Base-by-base conservation (phyloP, 1,139 yeast genomes). In the Taphrina communis region DNA sequence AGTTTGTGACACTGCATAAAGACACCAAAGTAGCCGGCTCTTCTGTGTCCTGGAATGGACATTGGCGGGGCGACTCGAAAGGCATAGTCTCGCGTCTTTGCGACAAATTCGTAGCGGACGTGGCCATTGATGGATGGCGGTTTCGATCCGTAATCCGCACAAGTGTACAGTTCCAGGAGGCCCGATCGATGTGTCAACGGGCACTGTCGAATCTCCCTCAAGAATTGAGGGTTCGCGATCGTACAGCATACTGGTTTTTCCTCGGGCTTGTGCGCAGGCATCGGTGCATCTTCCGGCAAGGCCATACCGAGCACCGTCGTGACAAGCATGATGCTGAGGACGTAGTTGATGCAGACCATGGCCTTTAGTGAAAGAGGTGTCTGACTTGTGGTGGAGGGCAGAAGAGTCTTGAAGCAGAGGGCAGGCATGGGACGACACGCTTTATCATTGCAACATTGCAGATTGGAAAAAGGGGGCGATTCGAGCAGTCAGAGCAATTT, bases 241-340 rank as follows among this genome's bases (percentile, higher is more conserved):
- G 12, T 21, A 9, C 53, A 50, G 36, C 53, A 50, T 6, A 8
- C 19, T 11, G 53, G 53, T 1, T 7, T 1, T 1, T 12, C 48
- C 9, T 44, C 19, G 51, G 19, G 51, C 51, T 46, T 46, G 9
- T 46, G 19, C n/a, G 3, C 6, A 6, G 53, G 53, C 53, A 21
- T 19, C 21, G 53, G 53, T 9, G 36, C 53, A 1, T 50, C 53
- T 25, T 21, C 53, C 12, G 53, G 53, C 53, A 50, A 50, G 6
- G 53, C 53, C 53, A 50, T 1, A 2, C 36, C 53, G 12, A 25
- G n/a, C 6, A 21, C 53, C 11, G 36, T 50, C 21, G 53, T 21
- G 11, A n/a, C 1, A 50, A 8, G 53, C 21, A 50, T 9, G 36
- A 7, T 8, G 21, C 8, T 8, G 21, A 9, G 36, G 53, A 17